phyloP scores from a whole-genome alignment of 805 yeast genomes.

The Ascoidea asiatica region DNA sequence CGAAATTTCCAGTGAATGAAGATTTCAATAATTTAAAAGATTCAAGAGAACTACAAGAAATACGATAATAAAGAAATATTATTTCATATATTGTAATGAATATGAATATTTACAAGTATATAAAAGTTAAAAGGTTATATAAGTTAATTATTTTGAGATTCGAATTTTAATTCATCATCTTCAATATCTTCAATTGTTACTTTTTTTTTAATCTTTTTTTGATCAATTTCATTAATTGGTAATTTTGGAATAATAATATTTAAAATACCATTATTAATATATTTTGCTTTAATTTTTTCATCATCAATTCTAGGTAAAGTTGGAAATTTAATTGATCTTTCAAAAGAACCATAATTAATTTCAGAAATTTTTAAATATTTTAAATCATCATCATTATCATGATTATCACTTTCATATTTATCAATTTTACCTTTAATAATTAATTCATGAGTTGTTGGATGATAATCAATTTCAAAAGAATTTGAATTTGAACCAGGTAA shows the following conservation, averaged over 20 bases:
- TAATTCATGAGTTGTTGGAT: conserved; percentile 41
- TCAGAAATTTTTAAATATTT: conserved; percentile 33
- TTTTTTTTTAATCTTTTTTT: no score
- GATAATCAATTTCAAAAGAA: conserved; percentile 42
- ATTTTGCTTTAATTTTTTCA: conserved; percentile 38
- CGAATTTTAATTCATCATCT: no score
- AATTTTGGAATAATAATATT: conserved; percentile 40
- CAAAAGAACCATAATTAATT: conserved; percentile 42
- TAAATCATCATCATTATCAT: conserved; percentile 23
- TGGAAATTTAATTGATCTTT: conserved; percentile 44
- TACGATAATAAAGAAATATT: no score
- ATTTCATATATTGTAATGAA: no score
- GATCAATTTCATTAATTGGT: no score
- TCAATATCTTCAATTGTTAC: no score
- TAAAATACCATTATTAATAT: conserved; percentile 34
- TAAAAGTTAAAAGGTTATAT: no score
- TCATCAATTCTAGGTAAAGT: conserved; percentile 37
- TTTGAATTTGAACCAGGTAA: conserved; percentile 46
- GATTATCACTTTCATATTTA: conserved; percentile 12
- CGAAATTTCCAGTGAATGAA: no score
- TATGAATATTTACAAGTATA: no score
- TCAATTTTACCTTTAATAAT: conserved; percentile 31
- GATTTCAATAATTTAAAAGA: no score
- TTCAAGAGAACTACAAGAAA: no score
- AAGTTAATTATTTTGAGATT: no score